These are phyloP conservation scores for Pestalotiopsis sp. DNA, from an alignment of 2,329 filamentous ascomycete genomes.

Conservation along the genomic window DNA sequence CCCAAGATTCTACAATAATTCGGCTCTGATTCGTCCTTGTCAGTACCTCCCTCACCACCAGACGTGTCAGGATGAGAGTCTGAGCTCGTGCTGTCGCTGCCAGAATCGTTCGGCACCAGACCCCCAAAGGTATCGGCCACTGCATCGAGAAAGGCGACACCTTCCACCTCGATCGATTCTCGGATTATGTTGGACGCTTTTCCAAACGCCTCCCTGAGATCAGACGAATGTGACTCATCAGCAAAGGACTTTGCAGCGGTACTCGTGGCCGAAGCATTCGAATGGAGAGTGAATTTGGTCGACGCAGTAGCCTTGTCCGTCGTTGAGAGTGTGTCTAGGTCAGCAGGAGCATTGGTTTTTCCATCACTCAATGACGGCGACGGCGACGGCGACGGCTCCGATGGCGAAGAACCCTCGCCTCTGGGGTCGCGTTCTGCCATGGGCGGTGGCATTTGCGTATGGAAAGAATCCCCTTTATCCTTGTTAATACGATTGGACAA, in stretches of 20 bases:
- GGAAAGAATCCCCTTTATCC: no score
- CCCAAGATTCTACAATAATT: constrained; percentile 37
- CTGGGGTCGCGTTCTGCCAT: background rate
- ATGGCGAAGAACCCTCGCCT: background rate
- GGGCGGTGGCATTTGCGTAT: background rate
- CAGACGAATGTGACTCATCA: constrained; percentile 12
- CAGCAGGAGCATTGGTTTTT: background rate
- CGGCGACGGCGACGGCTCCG: background rate
- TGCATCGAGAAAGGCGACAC: constrained; percentile 38
- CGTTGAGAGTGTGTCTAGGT: background rate
- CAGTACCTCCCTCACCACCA: constrained; percentile 20
- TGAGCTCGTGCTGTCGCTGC: background rate
- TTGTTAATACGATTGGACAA: background rate
- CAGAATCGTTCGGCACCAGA: constrained; percentile 3
- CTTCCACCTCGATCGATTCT: constrained; percentile 45
- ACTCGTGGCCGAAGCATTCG: background rate
- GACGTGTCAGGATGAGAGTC: constrained; percentile 18
- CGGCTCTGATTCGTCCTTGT: background rate
- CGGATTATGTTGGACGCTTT: constrained; percentile 46
- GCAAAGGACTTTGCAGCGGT: background rate
- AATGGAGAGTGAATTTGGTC: constrained; percentile 8
- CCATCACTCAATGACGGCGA: background rate
- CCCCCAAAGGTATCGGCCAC: constrained; percentile 19
- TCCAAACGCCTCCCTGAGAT: constrained; percentile 35
- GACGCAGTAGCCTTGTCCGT: constrained; percentile 1